phyloP scores from a whole-genome alignment of 1,284 basidiomycete genomes.

The Marasmius tenuissimus region DNA sequence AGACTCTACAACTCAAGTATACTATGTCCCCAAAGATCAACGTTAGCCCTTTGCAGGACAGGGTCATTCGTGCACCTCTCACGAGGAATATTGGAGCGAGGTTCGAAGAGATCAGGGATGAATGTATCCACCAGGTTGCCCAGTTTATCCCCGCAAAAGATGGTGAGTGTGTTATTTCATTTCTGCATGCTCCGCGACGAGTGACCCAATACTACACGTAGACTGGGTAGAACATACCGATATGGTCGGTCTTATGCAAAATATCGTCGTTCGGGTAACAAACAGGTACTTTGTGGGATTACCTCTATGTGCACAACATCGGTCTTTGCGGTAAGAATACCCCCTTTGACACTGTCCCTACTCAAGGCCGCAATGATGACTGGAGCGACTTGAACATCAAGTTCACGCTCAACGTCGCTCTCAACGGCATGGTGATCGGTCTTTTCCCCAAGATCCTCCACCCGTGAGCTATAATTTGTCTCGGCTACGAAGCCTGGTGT shows the following conservation, averaged over 20 bases:
- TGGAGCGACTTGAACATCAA: neutral
- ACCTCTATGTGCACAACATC: constrained; percentile 7
- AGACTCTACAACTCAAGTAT: neutral
- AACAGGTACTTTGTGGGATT: constrained; percentile 15
- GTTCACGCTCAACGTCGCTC: neutral
- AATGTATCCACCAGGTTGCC: neutral
- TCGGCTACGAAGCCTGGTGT: neutral
- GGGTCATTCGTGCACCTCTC: neutral
- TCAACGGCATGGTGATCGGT: neutral
- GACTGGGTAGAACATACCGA: neutral
- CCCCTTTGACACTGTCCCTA: neutral
- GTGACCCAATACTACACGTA: neutral
- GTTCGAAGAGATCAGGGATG: neutral
- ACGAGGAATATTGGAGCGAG: neutral
- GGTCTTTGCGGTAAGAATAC: neutral
- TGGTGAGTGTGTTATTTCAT: neutral
- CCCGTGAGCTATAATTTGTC: neutral
- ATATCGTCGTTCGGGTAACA: neutral
- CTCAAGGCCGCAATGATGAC: constrained; percentile 9
- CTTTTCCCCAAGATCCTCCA: neutral
- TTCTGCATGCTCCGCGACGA: neutral
- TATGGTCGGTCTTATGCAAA: neutral
- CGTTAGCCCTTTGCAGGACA: neutral
- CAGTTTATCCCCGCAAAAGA: neutral
- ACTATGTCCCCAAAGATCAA: neutral